These are phyloP conservation scores for Pyricularia sp. DNA, from an alignment of 2,329 filamentous ascomycete genomes.

Conservation along the genomic window DNA sequence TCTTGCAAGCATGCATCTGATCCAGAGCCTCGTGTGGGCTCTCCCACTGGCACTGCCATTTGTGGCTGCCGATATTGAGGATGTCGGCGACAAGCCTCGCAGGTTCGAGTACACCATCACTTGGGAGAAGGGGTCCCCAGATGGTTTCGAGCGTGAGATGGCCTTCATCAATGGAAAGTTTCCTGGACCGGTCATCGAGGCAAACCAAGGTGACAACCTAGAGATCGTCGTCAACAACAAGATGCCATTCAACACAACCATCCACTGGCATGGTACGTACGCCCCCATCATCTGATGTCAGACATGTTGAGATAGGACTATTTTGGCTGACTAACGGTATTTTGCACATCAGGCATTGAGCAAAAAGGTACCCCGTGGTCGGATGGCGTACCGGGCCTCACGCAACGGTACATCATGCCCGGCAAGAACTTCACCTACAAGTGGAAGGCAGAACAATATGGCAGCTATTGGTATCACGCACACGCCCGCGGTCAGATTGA, in stretches of 20 bases:
- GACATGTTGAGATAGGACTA: no score
- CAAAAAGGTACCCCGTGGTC: slow-evolving; percentile 47
- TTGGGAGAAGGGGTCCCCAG: slow-evolving; percentile 28
- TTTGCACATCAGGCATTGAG: slow-evolving; percentile 26
- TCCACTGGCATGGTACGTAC: slow-evolving; percentile 38
- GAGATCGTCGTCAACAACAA: slow-evolving; percentile 34
- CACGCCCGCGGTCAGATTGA: slow-evolving; percentile 46
- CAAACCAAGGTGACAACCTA: slow-evolving; percentile 40
- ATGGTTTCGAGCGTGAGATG: slow-evolving; percentile 34
- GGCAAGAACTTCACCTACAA: slow-evolving; percentile 39
- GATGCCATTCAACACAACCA: slow-evolving; percentile 34
- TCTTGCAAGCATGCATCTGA: neutral
- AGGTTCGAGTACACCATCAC: slow-evolving; percentile 21
- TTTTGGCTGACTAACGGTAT: neutral
- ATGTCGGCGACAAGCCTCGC: slow-evolving; percentile 6
- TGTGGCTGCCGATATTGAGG: neutral
- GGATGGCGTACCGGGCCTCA: slow-evolving; percentile 49
- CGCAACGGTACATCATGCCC: slow-evolving; percentile 41
- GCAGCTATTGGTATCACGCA: slow-evolving; percentile 53
- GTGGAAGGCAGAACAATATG: slow-evolving; percentile 46
- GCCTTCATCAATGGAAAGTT: slow-evolving; percentile 49
- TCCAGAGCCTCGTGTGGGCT: neutral
- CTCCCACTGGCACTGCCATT: slow-evolving; percentile 4
- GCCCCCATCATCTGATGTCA: no score
- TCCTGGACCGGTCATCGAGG: slow-evolving; percentile 50